Evolutionary conservation across 805 yeast species (phyloP), one percentile per base, ranked within the genome.

Genomic region (Yamadazyma kitorensis): DNA sequence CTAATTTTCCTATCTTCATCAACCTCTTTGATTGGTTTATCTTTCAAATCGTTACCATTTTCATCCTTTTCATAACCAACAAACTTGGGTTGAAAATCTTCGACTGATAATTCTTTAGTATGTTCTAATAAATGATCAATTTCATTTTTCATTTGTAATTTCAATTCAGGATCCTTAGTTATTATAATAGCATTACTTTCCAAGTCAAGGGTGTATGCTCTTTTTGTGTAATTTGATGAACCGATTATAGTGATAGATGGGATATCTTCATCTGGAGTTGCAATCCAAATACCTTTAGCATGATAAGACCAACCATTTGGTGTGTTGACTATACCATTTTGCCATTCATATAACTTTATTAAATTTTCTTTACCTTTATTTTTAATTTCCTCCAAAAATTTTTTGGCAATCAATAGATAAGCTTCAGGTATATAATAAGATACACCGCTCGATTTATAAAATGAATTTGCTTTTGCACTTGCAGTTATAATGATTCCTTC

Each of bases 281-380:
- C 68, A 0, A 86, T 61, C 98, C 98, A 93, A 4, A 91, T 63
- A 1, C 98, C 98, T 54, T 93, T 93, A 10, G 98, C 98, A 54
- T 93, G 98, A 57, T 93, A 93, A 0, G 97, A 86, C 98, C 98
- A 91, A 1, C 98, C 98, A 18, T 68, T 73, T 0, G 80, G 74
- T 6, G 83, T 74, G 52, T 87, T 86, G 3, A 87, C 95, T 3
- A 78, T 65, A 1, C 98, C 98, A 31, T 75, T 78, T 50, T 76
- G 73, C 98, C 98, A 93, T 57, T 91, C 98, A 36, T 69, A 70
- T 23, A 93, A 62, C 13, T 62, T 57, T 19, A 91, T 78, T 22
- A 64, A 46, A 2, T 62, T 37, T 12, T 66, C 61, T 47, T 68
- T 72, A 2, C 70, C 66, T 19, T 59, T 48, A 8, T 45, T 39